Evolutionary conservation across 2,329 filamentous ascomycete species (phyloP), one percentile per base, ranked within the genome.

Genomic region (Aureobasidium sp.): DNA sequence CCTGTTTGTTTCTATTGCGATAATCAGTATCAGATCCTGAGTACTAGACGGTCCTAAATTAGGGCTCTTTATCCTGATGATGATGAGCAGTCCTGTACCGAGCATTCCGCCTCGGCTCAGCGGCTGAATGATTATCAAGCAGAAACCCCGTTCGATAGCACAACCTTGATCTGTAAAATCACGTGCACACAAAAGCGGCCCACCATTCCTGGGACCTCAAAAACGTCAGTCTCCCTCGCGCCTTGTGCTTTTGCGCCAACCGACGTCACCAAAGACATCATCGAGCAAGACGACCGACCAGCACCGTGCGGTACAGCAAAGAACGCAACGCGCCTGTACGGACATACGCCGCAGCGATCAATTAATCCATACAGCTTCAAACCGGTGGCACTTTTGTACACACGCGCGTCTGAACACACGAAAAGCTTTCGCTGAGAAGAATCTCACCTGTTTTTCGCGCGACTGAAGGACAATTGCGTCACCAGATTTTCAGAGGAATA

Each of bases 81-180:
- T 25, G 5, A 9, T 7, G 4, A 29, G n/a, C 1, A 32, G 5
- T 34, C 8, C 21, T 16, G 21, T 16, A 27, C 11, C 8, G 2
- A 32, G 29, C 4, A n/a, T 30, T 9, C 32, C 4, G 14, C 34
- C 37, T 54, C 37, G 36, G 50, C 36, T 42, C 25, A 16, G 14
- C 53, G 53, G 53, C 53, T 45, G 9, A 41, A 25, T 45, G 53
- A 57, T 57, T 57, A 57, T 44, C 53, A 57, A 57, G 53, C 53
- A 57, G 29, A 34, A 14, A 21, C 6, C 53, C 53, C 53, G 53
- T 57, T 57, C 53, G 39, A 34, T 44, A 45, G 37, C 53, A 36
- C 30, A 57, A 45, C 30, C n/a, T 27, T 27, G 2, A n/a, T 36
- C 13, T 32, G 50, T 54, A 16, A 44, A 36, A n/a, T 57, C 53